Base-by-base conservation (phyloP, 495 filamentous ascomycete genomes). In the Amniculicola lignicola region DNA sequence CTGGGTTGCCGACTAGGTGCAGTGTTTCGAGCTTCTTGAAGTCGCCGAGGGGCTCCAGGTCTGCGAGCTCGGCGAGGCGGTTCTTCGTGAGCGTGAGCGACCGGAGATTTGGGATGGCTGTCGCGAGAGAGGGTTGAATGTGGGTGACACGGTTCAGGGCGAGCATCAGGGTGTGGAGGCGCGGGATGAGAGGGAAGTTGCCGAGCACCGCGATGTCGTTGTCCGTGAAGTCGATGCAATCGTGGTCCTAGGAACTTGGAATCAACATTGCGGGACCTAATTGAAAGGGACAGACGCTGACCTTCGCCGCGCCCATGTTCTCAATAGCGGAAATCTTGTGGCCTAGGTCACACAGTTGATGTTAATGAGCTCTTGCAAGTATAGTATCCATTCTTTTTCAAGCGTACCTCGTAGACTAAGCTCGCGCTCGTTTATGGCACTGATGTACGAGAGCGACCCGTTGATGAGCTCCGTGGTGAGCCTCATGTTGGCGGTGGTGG, bases 331-430 rank as follows among this genome's bases (percentile, higher is more conserved):
- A 89, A 67, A 99, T 96, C 75, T 95, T 90, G 75, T 96, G 94
- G 72, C 93, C 93, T 77, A 84, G 68, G 71, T 69, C 61, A 65
- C 67, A 10, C 16, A 70, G 75, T 79, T 76, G 83, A 82, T 88
- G 89, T 91, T 83, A 94, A 92, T 80, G 80, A 85, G 86, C 81
- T 85, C 85, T 60, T 66, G 50, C 80, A 84, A 81, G 85, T 90
- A 90, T 86, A 95, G 89, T 85, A 94, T 91, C 90, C 91, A 88
- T 77, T 84, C 90, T 92, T 96, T n/a, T 91, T 88, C 89, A 67
- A 54, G 68, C 90, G 86, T 84, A 99, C 94, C 94, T 97, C 94
- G 84, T 63, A 99, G 90, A 79, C 96, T 90, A 67, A 99, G 81
- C 81, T 99, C 94, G 67, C 94, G 89, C 77, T 99, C 93, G 72